Base-by-base conservation (phyloP, 257 asterid genomes). In the Parsonsia alboflavescens region DNA sequence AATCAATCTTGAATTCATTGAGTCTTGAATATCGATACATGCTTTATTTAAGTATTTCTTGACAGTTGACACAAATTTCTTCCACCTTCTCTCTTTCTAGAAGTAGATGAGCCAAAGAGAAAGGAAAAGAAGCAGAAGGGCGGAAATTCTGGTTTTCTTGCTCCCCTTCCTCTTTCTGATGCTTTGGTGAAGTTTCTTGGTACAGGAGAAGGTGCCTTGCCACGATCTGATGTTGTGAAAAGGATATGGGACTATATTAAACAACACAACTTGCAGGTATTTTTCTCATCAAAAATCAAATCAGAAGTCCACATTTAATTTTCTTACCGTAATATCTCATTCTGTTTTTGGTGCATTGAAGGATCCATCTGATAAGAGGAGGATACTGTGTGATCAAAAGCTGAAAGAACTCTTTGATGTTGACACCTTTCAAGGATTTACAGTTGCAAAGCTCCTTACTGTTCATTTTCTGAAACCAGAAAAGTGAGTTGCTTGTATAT, bases 321-420 rank as follows among this genome's bases (percentile, higher is more conserved):
- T 75, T 36, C 54, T 64, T 33, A 6, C 70, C 5, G 39, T 8
- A 42, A 39, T 28, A 64, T 59, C 49, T 63, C 72, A 22, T 65
- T 61, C 58, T 63, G 24, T 30, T 44, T 71, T 76, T 72, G 28
- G 50, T 72, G 24, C 26, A 33, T 73, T 84, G 89, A 84, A 93
- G 98, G 97, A 93, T 76, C 97, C 97, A n/a, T 86, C 97, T 26
- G 95, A 91, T 84, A 88, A 83, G 82, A 85, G 98, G 86, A 90
- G 84, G 83, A 90, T 92, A 78, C 1, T 91, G 76, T 86, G 98
- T 21, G 98, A 94, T 73, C 97, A 90, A 84, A 94, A 89, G 91
- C 93, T 90, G 88, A 92, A 91, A 82, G 96, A 94, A 73, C 97
- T 90, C 63, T 86, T 91, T 78, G 73, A 86, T 58, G 87, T 90